A percentile compares a stretch with the other conserved stretches of the same genome.
Evolutionary conservation across 306 rosid genomes (phyloP).

Genomic region (Comarum palustre): DNA sequence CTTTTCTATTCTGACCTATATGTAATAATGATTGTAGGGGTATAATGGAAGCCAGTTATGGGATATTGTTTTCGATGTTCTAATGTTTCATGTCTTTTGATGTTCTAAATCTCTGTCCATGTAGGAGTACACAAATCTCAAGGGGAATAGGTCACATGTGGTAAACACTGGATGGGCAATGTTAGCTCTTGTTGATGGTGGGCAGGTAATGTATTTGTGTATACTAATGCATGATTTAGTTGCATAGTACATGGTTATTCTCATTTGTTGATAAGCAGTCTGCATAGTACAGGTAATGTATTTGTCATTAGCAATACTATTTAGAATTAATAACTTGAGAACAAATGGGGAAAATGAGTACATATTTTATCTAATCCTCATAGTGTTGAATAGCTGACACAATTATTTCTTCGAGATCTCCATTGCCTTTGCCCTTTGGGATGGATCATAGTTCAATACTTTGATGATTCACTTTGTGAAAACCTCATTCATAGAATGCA

Average conservation of each 20-base stretch:
- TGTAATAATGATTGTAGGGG: conserved; percentile 56
- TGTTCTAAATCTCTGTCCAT: conserved; percentile 5
- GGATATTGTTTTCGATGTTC: conserved; percentile 63
- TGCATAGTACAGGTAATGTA: too few relatives aligned
- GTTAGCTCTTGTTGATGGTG: conserved; percentile 70
- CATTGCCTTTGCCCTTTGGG: not conserved
- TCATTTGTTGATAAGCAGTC: not conserved
- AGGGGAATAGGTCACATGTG: conserved; percentile 56
- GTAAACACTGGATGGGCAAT: conserved; percentile 85
- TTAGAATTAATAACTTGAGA: not conserved
- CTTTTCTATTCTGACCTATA: not conserved
- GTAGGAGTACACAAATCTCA: conserved; percentile 72
- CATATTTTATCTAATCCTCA: not conserved
- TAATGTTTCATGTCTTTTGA: not conserved
- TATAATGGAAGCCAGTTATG: conserved; percentile 96
- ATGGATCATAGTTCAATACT: not conserved
- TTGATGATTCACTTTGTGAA: not conserved
- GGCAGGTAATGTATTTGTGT: conserved; percentile 46
- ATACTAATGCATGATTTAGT: not conserved
- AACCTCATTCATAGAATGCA: not conserved
- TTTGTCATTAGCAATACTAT: not conserved
- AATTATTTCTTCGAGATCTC: not conserved
- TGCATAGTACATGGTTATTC: not conserved
- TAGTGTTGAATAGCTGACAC: not conserved
- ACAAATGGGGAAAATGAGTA: not conserved